phyloP scores from a whole-genome alignment of 2,329 filamentous ascomycete species.

The Scleromitrula shiraiana region DNA sequence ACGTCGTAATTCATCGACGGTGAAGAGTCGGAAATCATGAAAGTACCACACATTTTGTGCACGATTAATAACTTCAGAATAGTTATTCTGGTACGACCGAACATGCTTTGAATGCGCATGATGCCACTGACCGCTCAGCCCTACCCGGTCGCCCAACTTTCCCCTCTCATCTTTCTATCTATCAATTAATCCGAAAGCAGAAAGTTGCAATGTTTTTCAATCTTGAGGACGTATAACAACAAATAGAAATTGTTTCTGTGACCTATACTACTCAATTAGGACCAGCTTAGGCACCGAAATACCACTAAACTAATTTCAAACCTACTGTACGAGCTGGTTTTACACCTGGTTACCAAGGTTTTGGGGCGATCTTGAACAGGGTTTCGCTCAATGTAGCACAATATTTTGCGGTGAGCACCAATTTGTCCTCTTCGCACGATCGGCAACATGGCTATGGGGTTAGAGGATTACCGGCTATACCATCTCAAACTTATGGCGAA shows the following conservation, averaged over 20 bases:
- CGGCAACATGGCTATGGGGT: not conserved
- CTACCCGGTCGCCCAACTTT: constrained; percentile 17
- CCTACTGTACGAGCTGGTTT: not conserved
- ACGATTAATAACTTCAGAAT: constrained; percentile 2
- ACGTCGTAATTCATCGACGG: constrained; percentile 12
- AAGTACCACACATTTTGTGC: not conserved
- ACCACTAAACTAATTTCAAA: not conserved
- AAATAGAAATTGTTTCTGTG: not conserved
- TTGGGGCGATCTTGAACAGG: constrained; percentile 3
- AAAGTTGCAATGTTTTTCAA: not conserved
- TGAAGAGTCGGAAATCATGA: constrained; percentile 1
- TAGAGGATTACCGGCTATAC: constrained; percentile 1
- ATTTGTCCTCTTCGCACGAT: not conserved
- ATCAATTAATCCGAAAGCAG: constrained; percentile 1
- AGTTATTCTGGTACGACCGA: constrained; percentile 4
- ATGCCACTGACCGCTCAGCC: constrained; percentile 16
- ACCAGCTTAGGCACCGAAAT: not conserved
- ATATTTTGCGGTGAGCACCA: constrained; percentile 5
- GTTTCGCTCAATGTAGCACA: constrained; percentile 2
- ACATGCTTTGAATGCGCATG: constrained; percentile 10
- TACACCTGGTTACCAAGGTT: not conserved
- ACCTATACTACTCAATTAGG: not conserved
- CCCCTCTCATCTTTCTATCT: constrained; percentile 5
- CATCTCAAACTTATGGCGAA: not conserved
- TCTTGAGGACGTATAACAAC: not conserved